Percentiles rank a stretch among this genome's conserved stretches.
Evolutionary conservation across 2,329 filamentous ascomycete species (phyloP).

Genomic region (Ceratocystis eucalypticola): DNA sequence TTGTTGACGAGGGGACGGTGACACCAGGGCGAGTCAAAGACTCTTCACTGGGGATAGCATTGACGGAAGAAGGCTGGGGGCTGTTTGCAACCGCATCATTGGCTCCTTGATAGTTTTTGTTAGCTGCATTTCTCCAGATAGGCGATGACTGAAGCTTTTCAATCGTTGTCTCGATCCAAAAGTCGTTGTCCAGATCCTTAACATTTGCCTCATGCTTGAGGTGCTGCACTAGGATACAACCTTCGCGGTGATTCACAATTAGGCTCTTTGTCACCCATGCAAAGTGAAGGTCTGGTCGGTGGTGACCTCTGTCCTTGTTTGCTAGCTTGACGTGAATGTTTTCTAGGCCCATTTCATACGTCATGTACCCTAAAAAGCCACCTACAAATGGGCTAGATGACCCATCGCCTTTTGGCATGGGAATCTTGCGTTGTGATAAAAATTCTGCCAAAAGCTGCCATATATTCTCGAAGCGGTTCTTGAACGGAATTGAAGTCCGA

Average conservation of each 20-base stretch:
- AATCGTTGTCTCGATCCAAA: conserved; percentile 3
- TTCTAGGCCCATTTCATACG: conserved; percentile 67
- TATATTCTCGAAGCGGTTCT: conserved; percentile 25
- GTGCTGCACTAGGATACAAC: conserved; percentile 52
- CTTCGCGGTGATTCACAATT: conserved; percentile 57
- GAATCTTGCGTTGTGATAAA: conserved; percentile 25
- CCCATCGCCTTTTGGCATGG: conserved; percentile 19
- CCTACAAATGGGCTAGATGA: conserved; percentile 50
- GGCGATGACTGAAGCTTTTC: conserved; percentile 20
- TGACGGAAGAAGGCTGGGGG: not conserved
- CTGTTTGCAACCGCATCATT: not conserved
- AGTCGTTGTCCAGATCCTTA: conserved; percentile 21
- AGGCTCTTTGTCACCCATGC: conserved; percentile 65
- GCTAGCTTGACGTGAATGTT: conserved; percentile 37
- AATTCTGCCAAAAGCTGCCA: conserved; percentile 41
- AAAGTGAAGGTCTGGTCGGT: conserved; percentile 58
- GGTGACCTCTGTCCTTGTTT: conserved; percentile 25
- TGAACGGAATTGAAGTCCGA: conserved; percentile 25
- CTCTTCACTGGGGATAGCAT: conserved; percentile 1
- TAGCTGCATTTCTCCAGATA: conserved; percentile 23
- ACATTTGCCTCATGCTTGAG: conserved; percentile 30
- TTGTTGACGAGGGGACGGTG: conserved; percentile 30
- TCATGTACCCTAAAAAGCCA: conserved; percentile 71
- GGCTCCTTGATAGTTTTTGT: not conserved
- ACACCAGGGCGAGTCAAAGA: conserved; percentile 21